These are phyloP conservation scores for Quercus phellos DNA, from an alignment of 331 rosid genomes.

Conservation along the genomic window DNA sequence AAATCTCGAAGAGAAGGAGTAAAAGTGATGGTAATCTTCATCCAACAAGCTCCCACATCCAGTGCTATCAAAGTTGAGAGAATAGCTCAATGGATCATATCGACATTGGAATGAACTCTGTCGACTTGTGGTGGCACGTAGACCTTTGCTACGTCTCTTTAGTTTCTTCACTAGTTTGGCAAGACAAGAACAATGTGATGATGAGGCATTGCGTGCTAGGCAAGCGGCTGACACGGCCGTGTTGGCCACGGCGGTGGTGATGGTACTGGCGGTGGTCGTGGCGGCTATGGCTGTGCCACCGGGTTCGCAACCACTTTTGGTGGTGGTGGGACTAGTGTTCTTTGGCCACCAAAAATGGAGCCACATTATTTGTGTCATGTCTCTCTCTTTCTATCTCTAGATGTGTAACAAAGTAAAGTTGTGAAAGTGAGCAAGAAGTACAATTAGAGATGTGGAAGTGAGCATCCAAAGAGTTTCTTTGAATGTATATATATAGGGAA, in stretches of 20 bases:
- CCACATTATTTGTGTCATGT: slow-evolving; percentile 40
- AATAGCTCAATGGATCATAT: slow-evolving; percentile 78
- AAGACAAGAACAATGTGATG: slow-evolving; percentile 41
- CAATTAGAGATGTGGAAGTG: neutral
- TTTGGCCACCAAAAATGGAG: slow-evolving; percentile 42
- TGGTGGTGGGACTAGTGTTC: slow-evolving; percentile 14
- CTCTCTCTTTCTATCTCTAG: neutral
- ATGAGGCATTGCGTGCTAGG: neutral
- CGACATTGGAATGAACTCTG: slow-evolving; percentile 49
- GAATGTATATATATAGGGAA: neutral
- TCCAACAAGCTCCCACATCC: slow-evolving; percentile 56
- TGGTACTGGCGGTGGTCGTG: neutral
- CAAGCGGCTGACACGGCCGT: neutral
- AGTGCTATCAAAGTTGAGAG: slow-evolving; percentile 64
- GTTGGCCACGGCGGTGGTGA: neutral
- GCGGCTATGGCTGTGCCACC: neutral
- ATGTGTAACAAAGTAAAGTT: neutral
- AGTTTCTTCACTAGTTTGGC: slow-evolving; percentile 57
- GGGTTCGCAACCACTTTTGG: no score
- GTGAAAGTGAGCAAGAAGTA: neutral
- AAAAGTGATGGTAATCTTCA: slow-evolving; percentile 67
- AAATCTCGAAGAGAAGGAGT: slow-evolving; percentile 75
- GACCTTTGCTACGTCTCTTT: slow-evolving; percentile 28
- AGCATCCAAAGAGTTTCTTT: neutral
- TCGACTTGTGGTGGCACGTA: slow-evolving; percentile 14